phyloP scores from a whole-genome alignment of 139 green algal genomes.

The Nannochloris sp. region DNA sequence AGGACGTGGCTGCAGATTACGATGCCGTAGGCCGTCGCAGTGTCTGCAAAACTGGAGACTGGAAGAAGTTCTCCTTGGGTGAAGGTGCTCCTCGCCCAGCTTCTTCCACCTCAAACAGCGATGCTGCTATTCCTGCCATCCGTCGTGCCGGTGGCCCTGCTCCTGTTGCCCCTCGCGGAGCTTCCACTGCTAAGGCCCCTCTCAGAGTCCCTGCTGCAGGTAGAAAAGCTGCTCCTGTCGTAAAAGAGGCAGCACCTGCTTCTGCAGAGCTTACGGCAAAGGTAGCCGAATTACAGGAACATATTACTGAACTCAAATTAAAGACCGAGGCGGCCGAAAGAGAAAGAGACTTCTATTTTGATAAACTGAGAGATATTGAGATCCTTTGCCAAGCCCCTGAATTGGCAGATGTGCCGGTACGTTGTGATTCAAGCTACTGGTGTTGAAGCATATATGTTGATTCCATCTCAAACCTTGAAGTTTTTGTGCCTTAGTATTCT shows the following conservation, averaged over 20 bases:
- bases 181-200: background rate
- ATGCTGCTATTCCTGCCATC: background rate
- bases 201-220: background rate
- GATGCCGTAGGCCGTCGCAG: conserved; percentile 35
- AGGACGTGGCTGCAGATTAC: conserved; percentile 44
- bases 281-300: conserved; percentile 15
- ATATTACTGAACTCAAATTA: conserved; percentile 61
- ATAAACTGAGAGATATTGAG: conserved; percentile 97
- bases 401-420: conserved; percentile 34
- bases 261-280: conserved; percentile 4
- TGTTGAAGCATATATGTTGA: too few relatives aligned
- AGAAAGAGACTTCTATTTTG: conserved; percentile 89
- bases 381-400: conserved; percentile 86
- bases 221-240: background rate
- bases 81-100: background rate
- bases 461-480: background rate
- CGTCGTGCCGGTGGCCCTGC: background rate
- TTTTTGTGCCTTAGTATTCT: background rate
- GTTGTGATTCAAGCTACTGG: background rate
- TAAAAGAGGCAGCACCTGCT: background rate
- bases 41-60: conserved; percentile 54
- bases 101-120: background rate
- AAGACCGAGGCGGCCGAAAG: conserved; percentile 76
- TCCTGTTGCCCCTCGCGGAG: background rate
- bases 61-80: conserved; percentile 20